phyloP scores from a whole-genome alignment of 345 rosid species.

The Heritiera fomes region DNA sequence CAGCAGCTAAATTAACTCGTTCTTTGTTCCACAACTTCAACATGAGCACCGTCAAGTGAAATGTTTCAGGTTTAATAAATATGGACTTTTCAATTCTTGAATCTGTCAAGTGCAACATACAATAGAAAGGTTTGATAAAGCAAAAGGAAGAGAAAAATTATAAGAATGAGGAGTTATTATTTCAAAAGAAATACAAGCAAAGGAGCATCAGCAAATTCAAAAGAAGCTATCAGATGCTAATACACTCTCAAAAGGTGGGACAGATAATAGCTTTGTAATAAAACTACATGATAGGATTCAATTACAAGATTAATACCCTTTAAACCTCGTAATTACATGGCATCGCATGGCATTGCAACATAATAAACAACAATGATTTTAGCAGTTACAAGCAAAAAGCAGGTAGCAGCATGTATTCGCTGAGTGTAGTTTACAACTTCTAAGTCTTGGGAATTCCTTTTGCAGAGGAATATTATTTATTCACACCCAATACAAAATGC shows the following conservation, averaged over 20 bases:
- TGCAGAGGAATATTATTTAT: neutral
- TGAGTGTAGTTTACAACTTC: neutral
- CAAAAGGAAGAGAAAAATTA: neutral
- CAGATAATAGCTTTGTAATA: too few species aligned
- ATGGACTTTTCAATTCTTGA: slow-evolving; percentile 79
- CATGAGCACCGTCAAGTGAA: slow-evolving; percentile 95
- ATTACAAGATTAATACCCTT: too few species aligned
- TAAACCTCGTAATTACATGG: too few species aligned
- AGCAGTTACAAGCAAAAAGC: neutral
- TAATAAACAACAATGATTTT: neutral
- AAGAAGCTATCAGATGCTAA: too few species aligned
- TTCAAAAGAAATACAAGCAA: too few species aligned
- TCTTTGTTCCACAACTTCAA: slow-evolving; percentile 91
- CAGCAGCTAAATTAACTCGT: slow-evolving; percentile 60
- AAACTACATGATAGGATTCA: too few species aligned
- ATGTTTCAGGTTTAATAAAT: slow-evolving; percentile 77
- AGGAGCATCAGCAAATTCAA: too few species aligned
- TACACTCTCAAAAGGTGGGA: too few species aligned
- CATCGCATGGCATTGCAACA: neutral
- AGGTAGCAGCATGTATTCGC: neutral
- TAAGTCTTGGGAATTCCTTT: neutral
- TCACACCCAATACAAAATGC: neutral
- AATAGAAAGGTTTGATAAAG: slow-evolving; percentile 13
- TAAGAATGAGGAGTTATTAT: neutral
- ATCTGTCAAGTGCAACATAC: slow-evolving; percentile 43